phyloP scores from a whole-genome alignment of 2,329 filamentous ascomycete species.

The Rutstroemia sp. region DNA sequence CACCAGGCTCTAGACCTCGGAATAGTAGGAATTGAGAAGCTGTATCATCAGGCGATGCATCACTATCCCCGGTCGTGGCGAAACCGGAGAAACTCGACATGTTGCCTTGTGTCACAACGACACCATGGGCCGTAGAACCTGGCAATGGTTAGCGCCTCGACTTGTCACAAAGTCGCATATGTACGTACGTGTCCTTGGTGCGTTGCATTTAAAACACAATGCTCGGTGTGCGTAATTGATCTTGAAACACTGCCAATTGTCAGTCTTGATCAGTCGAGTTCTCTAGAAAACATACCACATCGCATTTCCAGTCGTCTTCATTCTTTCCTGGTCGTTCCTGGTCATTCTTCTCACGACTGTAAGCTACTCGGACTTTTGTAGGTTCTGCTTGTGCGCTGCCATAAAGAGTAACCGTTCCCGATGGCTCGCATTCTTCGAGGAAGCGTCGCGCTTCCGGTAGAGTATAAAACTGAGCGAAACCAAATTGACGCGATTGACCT shows the following conservation, averaged over 20 bases:
- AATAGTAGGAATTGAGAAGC: constrained; percentile 69
- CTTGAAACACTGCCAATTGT: constrained; percentile 40
- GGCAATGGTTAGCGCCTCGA: constrained; percentile 19
- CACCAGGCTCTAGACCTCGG: constrained; percentile 60
- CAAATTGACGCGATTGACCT: constrained; percentile 49
- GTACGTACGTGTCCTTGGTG: constrained; percentile 41
- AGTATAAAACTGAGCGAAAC: constrained; percentile 46
- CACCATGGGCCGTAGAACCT: constrained; percentile 29
- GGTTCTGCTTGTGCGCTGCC: constrained; percentile 34
- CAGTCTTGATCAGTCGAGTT: constrained; percentile 2
- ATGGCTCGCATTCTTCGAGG: constrained; percentile 43
- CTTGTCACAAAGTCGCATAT: background rate
- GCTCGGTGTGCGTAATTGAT: constrained; percentile 49
- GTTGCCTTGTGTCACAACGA: constrained; percentile 31
- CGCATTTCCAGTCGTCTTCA: constrained; percentile 51
- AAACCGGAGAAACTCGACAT: constrained; percentile 35
- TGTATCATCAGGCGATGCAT: constrained; percentile 41
- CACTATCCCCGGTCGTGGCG: constrained; percentile 46
- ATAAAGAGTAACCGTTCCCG: constrained; percentile 36
- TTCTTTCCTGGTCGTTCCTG: constrained; percentile 36
- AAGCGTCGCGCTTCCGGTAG: constrained; percentile 44
- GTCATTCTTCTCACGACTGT: constrained; percentile 45
- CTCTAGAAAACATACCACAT: constrained; percentile 34
- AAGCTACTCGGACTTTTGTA: constrained; percentile 36
- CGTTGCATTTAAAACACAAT: constrained; percentile 52